Conservation (phyloP, 176 grass and related monocot species). For the Aegilops speltoides region DNA sequence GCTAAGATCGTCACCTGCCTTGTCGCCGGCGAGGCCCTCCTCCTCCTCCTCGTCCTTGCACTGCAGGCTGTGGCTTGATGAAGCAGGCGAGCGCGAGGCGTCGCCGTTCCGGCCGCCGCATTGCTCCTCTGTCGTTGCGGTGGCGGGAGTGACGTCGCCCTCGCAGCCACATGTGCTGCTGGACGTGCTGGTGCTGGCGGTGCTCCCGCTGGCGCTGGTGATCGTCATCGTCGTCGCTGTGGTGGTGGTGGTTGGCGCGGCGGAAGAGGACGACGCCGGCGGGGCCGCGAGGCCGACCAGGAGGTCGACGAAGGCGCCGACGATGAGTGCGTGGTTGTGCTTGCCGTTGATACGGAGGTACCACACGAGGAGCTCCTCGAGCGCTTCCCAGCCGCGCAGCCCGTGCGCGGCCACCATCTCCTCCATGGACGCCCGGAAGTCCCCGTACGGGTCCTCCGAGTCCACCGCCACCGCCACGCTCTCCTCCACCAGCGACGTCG, state of each 20-base stretch:
- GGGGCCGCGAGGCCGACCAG: constrained; percentile 50
- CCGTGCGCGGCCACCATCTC: constrained; percentile 88
- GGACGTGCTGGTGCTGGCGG: not conserved
- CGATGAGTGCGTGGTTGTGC: constrained; percentile 77
- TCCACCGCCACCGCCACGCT: constrained; percentile 92
- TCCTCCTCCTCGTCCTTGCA: not conserved
- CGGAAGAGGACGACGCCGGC: not conserved
- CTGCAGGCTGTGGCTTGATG: constrained; percentile 2
- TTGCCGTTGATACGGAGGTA: constrained; percentile 81
- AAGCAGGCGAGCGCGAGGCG: not conserved
- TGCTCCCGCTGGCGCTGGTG: not conserved
- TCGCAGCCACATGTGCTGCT: not conserved
- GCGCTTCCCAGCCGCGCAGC: constrained; percentile 49
- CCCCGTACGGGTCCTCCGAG: constrained; percentile 71
- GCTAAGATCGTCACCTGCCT: not conserved
- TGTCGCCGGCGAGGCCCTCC: not conserved
- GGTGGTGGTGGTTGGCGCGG: constrained; percentile 22
- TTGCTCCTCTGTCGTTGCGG: not conserved
- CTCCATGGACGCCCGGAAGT: constrained; percentile 89
- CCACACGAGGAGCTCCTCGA: constrained; percentile 78
- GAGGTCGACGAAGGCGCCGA: constrained; percentile 85
- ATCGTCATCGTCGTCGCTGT: not conserved
- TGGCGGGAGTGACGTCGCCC: not conserved
- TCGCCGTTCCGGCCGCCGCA: not conserved
- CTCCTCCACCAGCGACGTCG: constrained; percentile 55